phyloP scores from a whole-genome alignment of 495 filamentous ascomycete genomes.

The Penicillium mononematosum region DNA sequence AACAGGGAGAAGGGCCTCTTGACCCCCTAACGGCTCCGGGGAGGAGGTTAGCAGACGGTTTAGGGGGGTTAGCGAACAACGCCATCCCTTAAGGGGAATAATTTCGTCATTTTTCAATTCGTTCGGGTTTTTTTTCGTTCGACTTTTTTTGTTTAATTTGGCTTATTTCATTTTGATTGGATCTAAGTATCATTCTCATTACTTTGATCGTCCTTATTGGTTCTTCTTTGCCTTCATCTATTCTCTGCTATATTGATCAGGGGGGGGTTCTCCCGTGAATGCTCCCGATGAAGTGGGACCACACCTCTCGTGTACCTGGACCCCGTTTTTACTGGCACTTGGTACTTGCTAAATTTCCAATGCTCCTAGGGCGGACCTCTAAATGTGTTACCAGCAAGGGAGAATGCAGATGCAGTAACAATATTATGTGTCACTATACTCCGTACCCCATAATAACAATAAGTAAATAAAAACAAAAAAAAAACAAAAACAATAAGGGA shows the following conservation, averaged over 20 bases:
- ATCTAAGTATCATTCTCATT: neutral
- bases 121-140: neutral
- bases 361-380: neutral
- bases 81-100: conserved; percentile 16
- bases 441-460: no score
- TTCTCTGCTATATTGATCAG: neutral
- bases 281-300: neutral
- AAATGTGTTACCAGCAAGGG: neutral
- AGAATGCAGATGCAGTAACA: no score
- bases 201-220: neutral
- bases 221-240: neutral
- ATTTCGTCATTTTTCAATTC: conserved; percentile 19
- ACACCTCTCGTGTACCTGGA: neutral
- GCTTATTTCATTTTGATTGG: neutral
- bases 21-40: conserved; percentile 12
- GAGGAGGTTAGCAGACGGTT: conserved; percentile 13
- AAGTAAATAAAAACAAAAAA: neutral
- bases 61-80: conserved; percentile 7
- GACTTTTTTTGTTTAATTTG: neutral
- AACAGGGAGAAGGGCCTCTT: conserved; percentile 16
- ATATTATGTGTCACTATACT: no score
- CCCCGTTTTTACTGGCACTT: neutral
- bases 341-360: neutral
- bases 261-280: neutral
- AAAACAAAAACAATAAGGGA: neutral